Evolutionary conservation across 208 protist species (phyloP).

Genomic region (Trypanosoma cruzi): DNA sequence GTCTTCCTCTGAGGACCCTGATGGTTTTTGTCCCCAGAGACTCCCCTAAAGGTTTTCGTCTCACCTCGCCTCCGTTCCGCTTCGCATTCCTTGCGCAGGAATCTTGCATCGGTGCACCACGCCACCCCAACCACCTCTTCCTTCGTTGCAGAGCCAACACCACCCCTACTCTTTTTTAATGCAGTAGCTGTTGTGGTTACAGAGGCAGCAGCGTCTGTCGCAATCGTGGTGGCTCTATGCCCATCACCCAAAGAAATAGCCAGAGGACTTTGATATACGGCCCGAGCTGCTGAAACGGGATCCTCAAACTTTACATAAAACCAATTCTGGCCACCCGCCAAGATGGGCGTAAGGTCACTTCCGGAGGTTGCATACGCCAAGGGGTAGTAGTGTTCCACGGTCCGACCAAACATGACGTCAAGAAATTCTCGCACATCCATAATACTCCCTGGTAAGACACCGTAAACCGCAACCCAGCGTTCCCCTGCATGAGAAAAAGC

Average conservation of each 20-base stretch:
- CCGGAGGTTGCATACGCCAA: neutral
- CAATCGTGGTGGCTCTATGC: neutral
- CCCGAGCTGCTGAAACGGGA: conserved; percentile 43
- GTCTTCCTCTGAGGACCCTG: neutral
- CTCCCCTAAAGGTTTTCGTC: neutral
- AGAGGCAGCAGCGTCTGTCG: neutral
- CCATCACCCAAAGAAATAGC: conserved; percentile 13
- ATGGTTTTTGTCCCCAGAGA: neutral
- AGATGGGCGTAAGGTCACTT: neutral
- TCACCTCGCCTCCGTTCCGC: neutral
- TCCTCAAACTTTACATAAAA: conserved; percentile 71
- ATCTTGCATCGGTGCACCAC: conserved; percentile 54
- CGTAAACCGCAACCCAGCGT: conserved; percentile 56
- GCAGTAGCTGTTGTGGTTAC: too few relatives aligned
- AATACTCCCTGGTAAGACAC: conserved; percentile 36
- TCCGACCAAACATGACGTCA: conserved; percentile 69
- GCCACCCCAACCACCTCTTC: conserved; percentile 25
- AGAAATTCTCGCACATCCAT: conserved; percentile 74
- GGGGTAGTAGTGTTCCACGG: conserved; percentile 52
- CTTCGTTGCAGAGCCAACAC: neutral
- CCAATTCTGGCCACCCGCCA: conserved; percentile 22
- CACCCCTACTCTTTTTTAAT: conserved; percentile 1
- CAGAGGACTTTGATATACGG: conserved; percentile 43
- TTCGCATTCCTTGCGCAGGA: conserved; percentile 31
- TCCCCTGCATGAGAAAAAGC: neutral